phyloP scores from a whole-genome alignment of 2,329 filamentous ascomycete species.

The Sarocladium brachiariae region DNA sequence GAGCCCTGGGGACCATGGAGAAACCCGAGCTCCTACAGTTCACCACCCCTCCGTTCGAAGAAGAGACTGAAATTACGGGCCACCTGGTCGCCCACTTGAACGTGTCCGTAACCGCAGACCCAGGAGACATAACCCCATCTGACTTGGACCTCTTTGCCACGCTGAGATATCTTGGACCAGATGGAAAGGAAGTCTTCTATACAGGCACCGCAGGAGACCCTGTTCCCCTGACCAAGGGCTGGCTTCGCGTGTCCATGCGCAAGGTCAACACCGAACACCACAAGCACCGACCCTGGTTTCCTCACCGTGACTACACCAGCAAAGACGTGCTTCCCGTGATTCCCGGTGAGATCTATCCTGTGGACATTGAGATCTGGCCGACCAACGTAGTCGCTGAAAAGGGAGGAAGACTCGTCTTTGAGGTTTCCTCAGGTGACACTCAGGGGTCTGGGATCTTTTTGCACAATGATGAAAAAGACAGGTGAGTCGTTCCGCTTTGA shows the following conservation, averaged over 20 bases:
- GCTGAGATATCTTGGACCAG: constrained; percentile 48
- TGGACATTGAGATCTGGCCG: constrained; percentile 56
- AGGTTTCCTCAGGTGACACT: background rate
- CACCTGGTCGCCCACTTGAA: constrained; percentile 59
- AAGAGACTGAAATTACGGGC: constrained; percentile 63
- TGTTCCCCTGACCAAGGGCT: constrained; percentile 57
- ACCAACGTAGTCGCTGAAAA: constrained; percentile 42
- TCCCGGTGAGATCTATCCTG: constrained; percentile 35
- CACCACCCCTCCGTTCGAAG: constrained; percentile 24
- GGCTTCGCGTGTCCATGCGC: constrained; percentile 52
- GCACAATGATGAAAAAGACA: constrained; percentile 5
- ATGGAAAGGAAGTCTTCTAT: constrained; percentile 53
- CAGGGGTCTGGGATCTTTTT: constrained; percentile 1
- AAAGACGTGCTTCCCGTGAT: constrained; percentile 43
- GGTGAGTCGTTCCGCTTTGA: background rate
- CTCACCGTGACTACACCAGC: constrained; percentile 46
- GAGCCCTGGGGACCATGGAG: constrained; percentile 50
- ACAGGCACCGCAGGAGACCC: constrained; percentile 60
- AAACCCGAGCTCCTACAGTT: constrained; percentile 51
- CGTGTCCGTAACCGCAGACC: constrained; percentile 54
- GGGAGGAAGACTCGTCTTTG: background rate
- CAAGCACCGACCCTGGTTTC: constrained; percentile 46
- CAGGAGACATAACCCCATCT: constrained; percentile 23
- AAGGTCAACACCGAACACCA: constrained; percentile 44
- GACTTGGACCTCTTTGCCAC: constrained; percentile 62